These are phyloP conservation scores for Fusarium tanahbumbuense DNA, from an alignment of 2,329 filamentous ascomycete genomes.

Conservation along the genomic window DNA sequence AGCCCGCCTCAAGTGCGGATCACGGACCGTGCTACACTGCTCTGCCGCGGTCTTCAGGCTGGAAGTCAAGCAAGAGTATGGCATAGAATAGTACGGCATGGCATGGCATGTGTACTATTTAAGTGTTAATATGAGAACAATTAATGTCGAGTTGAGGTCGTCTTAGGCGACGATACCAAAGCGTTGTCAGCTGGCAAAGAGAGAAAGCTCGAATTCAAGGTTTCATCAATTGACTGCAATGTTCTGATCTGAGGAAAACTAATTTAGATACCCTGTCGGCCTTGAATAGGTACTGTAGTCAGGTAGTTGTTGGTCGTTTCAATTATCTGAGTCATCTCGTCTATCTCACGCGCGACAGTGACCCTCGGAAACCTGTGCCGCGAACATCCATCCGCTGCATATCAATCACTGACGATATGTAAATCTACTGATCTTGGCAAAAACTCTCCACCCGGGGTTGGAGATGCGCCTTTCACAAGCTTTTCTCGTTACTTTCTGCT, in stretches of 20 bases:
- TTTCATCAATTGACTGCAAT: not conserved
- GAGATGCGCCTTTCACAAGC: conserved; percentile 18
- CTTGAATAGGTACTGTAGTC: not conserved
- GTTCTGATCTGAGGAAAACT: not conserved
- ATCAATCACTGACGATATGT: conserved; percentile 25
- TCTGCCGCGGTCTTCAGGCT: conserved; percentile 35
- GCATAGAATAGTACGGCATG: not conserved
- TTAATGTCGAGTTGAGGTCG: not conserved
- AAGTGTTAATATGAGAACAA: not conserved
- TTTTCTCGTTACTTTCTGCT: conserved; percentile 1
- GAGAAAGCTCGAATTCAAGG: not conserved
- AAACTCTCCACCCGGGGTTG: conserved; percentile 17
- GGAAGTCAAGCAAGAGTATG: not conserved
- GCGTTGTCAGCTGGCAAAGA: not conserved
- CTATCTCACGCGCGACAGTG: conserved; percentile 40
- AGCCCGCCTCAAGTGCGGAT: conserved; percentile 17
- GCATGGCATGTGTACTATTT: not conserved
- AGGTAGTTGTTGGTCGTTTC: conserved; percentile 15
- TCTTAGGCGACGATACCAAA: not conserved
- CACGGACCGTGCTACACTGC: conserved; percentile 22
- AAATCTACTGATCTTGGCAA: conserved; percentile 11
- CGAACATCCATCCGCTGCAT: conserved; percentile 36
- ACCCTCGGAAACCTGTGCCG: conserved; percentile 24
- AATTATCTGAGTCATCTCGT: conserved; percentile 42
- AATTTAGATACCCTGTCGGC: not conserved